phyloP scores from a whole-genome alignment of 1,284 basidiomycete species.

The Trametes hirsuta region DNA sequence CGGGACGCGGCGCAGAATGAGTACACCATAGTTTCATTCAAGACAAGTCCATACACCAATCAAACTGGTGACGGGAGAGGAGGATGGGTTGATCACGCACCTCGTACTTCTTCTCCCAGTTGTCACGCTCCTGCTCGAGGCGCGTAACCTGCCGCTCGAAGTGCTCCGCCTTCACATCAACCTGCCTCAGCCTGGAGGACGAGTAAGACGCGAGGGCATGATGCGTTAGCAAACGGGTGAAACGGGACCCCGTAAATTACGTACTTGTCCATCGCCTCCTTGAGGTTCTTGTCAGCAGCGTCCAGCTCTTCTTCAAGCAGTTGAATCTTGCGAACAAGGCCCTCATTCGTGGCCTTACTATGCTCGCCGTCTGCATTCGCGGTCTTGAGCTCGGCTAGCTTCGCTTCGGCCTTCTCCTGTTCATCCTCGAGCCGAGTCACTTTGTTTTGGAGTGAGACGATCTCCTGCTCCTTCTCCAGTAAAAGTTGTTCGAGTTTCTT shows the following conservation, averaged over 20 bases:
- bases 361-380: constrained; percentile 75
- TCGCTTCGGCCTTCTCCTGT: constrained; percentile 78
- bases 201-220: background rate
- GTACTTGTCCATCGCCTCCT: constrained; percentile 97
- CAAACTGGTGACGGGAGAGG: background rate
- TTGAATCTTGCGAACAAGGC: constrained; percentile 84
- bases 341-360: constrained; percentile 78
- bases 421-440: constrained; percentile 72
- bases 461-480: constrained; percentile 88
- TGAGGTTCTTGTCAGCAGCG: constrained; percentile 93
- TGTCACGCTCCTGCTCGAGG: constrained; percentile 90
- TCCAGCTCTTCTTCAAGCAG: constrained; percentile 97
- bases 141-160: constrained; percentile 92
- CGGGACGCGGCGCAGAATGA: background rate
- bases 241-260: constrained; percentile 37
- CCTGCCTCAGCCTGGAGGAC: constrained; percentile 82
- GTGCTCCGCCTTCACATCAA: constrained; percentile 99
- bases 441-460: constrained; percentile 83
- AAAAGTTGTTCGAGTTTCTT: constrained; percentile 84
- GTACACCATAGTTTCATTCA: constrained; percentile 4
- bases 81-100: constrained; percentile 47
- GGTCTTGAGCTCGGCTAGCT: constrained; percentile 73
- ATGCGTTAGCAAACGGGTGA: constrained; percentile 15
- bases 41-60: background rate
- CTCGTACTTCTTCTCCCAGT: constrained; percentile 95